These are phyloP conservation scores for Apophysomyces trapeziformis DNA, from an alignment of 371 early-diverging fungal genomes.

Conservation along the genomic window DNA sequence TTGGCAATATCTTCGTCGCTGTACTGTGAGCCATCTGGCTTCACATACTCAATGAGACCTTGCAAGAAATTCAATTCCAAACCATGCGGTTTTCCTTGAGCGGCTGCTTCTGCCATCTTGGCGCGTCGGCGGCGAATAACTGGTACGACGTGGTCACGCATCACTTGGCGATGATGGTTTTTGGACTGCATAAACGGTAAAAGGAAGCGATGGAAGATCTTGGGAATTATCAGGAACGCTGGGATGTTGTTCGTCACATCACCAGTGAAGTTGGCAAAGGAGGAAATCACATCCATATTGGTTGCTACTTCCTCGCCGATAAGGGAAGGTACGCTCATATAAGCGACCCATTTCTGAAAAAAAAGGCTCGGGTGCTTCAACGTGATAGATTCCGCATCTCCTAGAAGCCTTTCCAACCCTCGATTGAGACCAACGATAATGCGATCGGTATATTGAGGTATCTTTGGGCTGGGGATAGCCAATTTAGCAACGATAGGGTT, in stretches of 20 bases:
- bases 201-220: slow-evolving; percentile 26
- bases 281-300: slow-evolving; percentile 30
- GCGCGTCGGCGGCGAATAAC: slow-evolving; percentile 24
- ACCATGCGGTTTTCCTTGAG: slow-evolving; percentile 7
- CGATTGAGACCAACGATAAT: slow-evolving; percentile 29
- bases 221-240: slow-evolving; percentile 26
- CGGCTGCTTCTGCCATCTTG: slow-evolving; percentile 12
- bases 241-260: slow-evolving; percentile 37
- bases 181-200: slow-evolving; percentile 33
- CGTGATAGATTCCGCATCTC: slow-evolving; percentile 11
- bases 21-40: slow-evolving; percentile 27
- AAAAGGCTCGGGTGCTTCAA: slow-evolving; percentile 23
- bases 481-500: slow-evolving; percentile 34
- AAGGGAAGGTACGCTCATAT: slow-evolving; percentile 44
- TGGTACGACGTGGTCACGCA: slow-evolving; percentile 31
- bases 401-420: slow-evolving; percentile 21
- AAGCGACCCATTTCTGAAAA: slow-evolving; percentile 40
- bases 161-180: slow-evolving; percentile 27
- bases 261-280: slow-evolving; percentile 43
- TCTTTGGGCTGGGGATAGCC: slow-evolving; percentile 21
- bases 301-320: slow-evolving; percentile 34
- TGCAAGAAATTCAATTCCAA: slow-evolving; percentile 31
- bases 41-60: slow-evolving; percentile 26
- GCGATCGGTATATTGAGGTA: slow-evolving; percentile 22
- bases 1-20: slow-evolving; percentile 26